These are phyloP conservation scores for Cochlearia excelsa DNA, from an alignment of 345 rosid species.

Conservation along the genomic window DNA sequence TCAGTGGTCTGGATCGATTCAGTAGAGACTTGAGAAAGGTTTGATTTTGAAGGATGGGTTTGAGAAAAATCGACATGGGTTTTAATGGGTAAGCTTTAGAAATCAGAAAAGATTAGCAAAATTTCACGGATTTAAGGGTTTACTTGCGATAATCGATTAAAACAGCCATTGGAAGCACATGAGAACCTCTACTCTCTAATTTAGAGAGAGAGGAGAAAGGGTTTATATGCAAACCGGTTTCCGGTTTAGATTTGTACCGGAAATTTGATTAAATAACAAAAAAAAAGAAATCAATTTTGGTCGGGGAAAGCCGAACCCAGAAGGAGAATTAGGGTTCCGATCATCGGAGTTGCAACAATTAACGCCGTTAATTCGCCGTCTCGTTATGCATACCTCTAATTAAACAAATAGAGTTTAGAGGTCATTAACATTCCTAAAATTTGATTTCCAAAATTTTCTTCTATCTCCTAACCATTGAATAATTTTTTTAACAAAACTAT, in stretches of 20 bases:
- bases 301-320: neutral
- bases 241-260: slow-evolving; percentile 5
- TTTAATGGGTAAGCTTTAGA: neutral
- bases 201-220: neutral
- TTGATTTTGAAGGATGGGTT: slow-evolving; percentile 30
- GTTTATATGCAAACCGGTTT: slow-evolving; percentile 17
- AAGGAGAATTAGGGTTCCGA: slow-evolving; percentile 8
- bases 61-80: slow-evolving; percentile 33
- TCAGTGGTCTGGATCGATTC: slow-evolving; percentile 23
- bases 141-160: neutral
- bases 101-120: neutral
- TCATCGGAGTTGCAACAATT: neutral
- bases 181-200: neutral
- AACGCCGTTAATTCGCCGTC: neutral
- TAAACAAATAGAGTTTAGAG: no score
- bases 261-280: neutral
- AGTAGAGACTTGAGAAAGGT: slow-evolving; percentile 22
- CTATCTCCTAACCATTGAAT: no score
- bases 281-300: neutral
- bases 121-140: neutral
- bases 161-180: slow-evolving; percentile 13
- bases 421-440: no score
- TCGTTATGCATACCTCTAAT: no score
- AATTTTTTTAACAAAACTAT: no score
- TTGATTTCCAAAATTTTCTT: no score